phyloP scores from a whole-genome alignment of 2,329 filamentous ascomycete genomes.

The Venturia aucupariae region DNA sequence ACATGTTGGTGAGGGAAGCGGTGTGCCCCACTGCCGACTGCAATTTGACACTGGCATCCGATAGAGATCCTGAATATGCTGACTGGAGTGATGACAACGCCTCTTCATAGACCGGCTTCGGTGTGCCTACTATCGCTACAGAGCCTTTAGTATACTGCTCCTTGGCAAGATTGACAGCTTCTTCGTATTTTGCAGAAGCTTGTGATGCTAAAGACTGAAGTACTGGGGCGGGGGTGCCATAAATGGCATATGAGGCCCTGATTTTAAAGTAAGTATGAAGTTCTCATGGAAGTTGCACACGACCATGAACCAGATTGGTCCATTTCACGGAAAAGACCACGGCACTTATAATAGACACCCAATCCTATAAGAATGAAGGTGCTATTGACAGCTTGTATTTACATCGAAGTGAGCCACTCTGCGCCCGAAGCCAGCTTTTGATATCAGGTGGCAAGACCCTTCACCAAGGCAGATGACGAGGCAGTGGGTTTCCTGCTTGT shows the following conservation, averaged over 20 bases:
- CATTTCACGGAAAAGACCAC: not conserved
- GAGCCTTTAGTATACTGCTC: constrained; percentile 59
- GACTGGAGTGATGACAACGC: constrained; percentile 59
- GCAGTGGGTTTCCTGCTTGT: not conserved
- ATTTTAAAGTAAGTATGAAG: not conserved
- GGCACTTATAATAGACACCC: not conserved
- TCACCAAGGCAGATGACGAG: not conserved
- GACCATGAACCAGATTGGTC: not conserved
- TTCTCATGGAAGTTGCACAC: not conserved
- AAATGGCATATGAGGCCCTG: constrained; percentile 47
- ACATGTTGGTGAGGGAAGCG: constrained; percentile 30
- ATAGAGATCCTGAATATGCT: constrained; percentile 58
- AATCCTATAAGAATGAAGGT: constrained; percentile 5
- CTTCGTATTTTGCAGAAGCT: constrained; percentile 49
- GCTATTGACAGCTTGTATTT: not conserved
- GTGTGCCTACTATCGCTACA: constrained; percentile 56
- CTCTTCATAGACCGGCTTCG: constrained; percentile 59
- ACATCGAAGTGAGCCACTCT: not conserved
- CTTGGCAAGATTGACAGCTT: constrained; percentile 57
- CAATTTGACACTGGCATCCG: constrained; percentile 51
- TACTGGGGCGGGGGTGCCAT: constrained; percentile 40
- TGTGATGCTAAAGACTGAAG: constrained; percentile 39
- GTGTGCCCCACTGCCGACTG: constrained; percentile 47
- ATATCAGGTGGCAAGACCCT: not conserved
- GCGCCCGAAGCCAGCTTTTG: not conserved